phyloP scores from a whole-genome alignment of 441 rosid genomes.

The Sinapis alba region DNA sequence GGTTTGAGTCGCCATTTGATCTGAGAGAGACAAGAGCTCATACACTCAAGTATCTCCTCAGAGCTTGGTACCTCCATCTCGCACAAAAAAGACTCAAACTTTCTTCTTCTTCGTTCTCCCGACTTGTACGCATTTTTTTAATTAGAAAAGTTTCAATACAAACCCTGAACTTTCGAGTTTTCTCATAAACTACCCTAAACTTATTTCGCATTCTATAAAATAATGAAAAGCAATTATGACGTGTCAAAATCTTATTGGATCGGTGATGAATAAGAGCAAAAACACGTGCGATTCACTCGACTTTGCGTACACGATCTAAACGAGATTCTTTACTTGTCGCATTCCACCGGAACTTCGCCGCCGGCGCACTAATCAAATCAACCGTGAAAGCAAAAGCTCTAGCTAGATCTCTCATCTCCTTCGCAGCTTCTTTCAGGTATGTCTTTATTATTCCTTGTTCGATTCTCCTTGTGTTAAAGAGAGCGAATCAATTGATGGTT shows the following conservation, averaged over 20 bases:
- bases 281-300: slow-evolving; percentile 33
- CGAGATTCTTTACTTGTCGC: not conserved
- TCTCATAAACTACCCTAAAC: not conserved
- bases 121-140: not conserved
- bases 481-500: not conserved
- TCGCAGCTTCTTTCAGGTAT: not conserved
- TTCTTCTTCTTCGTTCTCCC: slow-evolving; percentile 19
- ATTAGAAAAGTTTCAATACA: not conserved
- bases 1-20: slow-evolving; percentile 82
- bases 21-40: slow-evolving; percentile 56
- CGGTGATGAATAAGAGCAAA: not conserved
- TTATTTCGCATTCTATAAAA: not conserved
- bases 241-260: slow-evolving; percentile 12
- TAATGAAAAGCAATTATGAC: not conserved
- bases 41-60: slow-evolving; percentile 54
- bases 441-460: not conserved
- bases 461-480: not conserved
- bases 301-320: slow-evolving; percentile 8
- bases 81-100: not conserved
- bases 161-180: not conserved
- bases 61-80: slow-evolving; percentile 50
- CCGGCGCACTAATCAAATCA: slow-evolving; percentile 17
- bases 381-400: not conserved
- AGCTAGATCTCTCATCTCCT: not conserved
- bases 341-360: slow-evolving; percentile 14